Conservation (phyloP, 1,139 yeast genomes). For the Diutina siamensis region DNA sequence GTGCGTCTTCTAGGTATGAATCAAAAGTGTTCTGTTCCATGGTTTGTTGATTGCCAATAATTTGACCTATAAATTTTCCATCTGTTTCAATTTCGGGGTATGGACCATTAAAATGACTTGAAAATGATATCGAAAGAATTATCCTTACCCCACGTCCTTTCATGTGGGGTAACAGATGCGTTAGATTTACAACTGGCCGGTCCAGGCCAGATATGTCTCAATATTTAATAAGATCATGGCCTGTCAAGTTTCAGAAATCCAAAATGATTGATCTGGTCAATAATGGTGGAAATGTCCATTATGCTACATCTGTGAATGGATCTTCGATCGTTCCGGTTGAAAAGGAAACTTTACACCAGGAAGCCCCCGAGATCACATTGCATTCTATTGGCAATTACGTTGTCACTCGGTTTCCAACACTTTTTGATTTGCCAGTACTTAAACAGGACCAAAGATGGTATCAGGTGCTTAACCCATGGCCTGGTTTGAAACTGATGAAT, state of each 20-base stretch:
- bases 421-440: not conserved
- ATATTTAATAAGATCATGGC: not conserved
- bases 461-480: conserved; percentile 35
- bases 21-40: no score
- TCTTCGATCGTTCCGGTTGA: not conserved
- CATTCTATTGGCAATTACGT: not conserved
- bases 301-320: not conserved
- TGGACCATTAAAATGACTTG: no score
- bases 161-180: not conserved
- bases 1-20: no score
- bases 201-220: not conserved
- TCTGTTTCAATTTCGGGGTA: no score
- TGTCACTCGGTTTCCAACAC: conserved; percentile 2
- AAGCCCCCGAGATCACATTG: not conserved
- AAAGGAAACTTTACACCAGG: not conserved
- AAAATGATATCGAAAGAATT: no score
- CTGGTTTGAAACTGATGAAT: conserved; percentile 34
- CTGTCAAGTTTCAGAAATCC: no score
- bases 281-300: not conserved
- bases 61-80: no score
- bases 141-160: not conserved
- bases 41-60: no score
- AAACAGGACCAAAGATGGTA: not conserved
- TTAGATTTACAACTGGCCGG: not conserved
- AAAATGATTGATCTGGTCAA: no score